These are phyloP conservation scores for Microglena sp. DNA, from an alignment of 139 green algal genomes.

Conservation along the genomic window DNA sequence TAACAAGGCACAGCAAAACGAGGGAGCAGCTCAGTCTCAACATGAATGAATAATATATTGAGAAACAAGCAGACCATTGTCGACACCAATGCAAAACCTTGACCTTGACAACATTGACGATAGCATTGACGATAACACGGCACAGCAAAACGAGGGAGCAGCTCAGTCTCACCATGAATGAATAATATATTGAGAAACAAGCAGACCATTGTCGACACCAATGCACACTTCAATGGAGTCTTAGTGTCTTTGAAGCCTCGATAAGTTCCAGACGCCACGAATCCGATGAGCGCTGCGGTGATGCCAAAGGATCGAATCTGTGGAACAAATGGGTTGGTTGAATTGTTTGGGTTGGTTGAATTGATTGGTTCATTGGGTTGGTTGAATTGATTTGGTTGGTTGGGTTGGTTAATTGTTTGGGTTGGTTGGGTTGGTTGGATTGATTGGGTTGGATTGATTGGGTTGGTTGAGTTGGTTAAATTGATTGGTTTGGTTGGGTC, in stretches of 20 bases:
- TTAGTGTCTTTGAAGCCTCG: conserved; percentile 49
- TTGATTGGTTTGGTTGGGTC: no score
- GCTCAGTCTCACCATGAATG: conserved; percentile 23
- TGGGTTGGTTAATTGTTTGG: no score
- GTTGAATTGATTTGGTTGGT: no score
- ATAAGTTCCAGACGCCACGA: conserved; percentile 46
- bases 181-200: conserved; percentile 30
- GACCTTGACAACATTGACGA: no score
- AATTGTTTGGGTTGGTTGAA: no score
- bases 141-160: conserved; percentile 10
- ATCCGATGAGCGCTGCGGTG: conserved; percentile 32
- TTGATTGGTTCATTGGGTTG: no score
- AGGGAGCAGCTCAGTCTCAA: conserved; percentile 10
- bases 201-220: conserved; percentile 7
- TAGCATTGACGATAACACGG: no score
- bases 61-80: conserved; percentile 15
- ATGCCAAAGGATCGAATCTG: conserved; percentile 26
- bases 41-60: conserved; percentile 25
- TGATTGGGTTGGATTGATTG: no score
- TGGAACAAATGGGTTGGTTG: no score
- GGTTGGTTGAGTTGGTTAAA: no score
- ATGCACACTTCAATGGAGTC: conserved; percentile 35
- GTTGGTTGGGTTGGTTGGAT: no score
- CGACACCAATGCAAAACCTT: conserved; percentile 14
- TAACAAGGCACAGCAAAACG: conserved; percentile 7